A percentile compares a stretch with the other conserved stretches of the same genome.
Conservation (phyloP, 192 early-diverging fungal species). For the Coemansia sp. region DNA sequence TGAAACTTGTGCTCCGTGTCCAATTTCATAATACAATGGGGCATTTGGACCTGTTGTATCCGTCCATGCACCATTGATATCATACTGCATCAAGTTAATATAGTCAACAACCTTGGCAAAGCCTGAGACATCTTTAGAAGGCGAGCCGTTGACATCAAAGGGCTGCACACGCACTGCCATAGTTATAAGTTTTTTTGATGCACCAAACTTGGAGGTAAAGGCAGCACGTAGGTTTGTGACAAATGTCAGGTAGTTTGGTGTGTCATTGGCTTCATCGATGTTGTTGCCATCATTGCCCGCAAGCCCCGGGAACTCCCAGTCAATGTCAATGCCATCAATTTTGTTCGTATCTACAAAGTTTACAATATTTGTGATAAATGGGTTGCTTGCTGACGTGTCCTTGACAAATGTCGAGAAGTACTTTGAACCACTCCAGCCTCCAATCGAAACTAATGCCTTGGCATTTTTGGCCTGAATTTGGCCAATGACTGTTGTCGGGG, state of each 20-base stretch:
- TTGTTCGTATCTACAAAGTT: conserved; percentile 53
- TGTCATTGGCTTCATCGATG: conserved; percentile 59
- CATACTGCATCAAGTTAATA: conserved; percentile 71
- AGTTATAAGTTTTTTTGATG: conserved; percentile 59
- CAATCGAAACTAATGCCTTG: conserved; percentile 68
- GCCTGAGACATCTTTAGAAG: conserved; percentile 57
- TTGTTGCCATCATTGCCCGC: conserved; percentile 31
- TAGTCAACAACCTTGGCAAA: conserved; percentile 66
- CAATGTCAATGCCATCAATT: conserved; percentile 74
- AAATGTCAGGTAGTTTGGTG: conserved; percentile 64
- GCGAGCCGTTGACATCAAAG: conserved; percentile 52
- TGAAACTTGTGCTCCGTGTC: conserved; percentile 40
- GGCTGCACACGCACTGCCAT: conserved; percentile 64
- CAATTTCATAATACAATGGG: conserved; percentile 45
- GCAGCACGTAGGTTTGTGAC: conserved; percentile 60
- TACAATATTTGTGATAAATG: conserved; percentile 55
- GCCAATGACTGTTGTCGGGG: conserved; percentile 47
- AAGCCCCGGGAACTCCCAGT: conserved; percentile 69
- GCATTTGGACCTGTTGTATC: conserved; percentile 62
- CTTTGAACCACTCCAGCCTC: conserved; percentile 68
- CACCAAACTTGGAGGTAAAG: conserved; percentile 48
- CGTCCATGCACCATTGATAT: conserved; percentile 62
- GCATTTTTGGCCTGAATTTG: conserved; percentile 58
- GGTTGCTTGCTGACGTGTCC: conserved; percentile 17
- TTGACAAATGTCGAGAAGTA: conserved; percentile 57